phyloP scores from a whole-genome alignment of 331 rosid species.

The Cydonia oblonga region DNA sequence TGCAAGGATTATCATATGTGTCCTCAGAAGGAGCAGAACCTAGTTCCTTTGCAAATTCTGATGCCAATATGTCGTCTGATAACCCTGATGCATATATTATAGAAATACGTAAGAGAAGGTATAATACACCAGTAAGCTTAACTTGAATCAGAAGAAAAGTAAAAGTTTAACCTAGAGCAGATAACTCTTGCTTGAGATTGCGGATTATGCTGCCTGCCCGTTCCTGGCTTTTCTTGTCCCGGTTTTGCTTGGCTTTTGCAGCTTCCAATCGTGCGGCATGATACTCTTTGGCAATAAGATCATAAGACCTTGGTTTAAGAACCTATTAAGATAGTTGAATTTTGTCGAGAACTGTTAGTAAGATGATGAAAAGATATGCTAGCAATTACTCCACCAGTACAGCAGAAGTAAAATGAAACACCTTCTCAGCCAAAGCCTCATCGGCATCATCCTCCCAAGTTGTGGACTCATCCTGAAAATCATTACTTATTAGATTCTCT shows the following conservation, averaged over 20 bases:
- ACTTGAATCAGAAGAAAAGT: conserved; percentile 15
- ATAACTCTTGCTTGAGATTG: conserved; percentile 68
- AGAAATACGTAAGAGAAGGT: conserved; percentile 8
- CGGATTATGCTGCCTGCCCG: conserved; percentile 59
- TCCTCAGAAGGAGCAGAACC: conserved; percentile 32
- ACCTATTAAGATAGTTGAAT: conserved; percentile 29
- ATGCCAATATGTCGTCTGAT: conserved; percentile 51
- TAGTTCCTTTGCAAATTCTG: conserved; percentile 54
- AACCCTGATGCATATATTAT: conserved; percentile 49
- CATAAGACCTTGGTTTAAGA: conserved; percentile 54
- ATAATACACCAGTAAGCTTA: not conserved
- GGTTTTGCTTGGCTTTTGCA: conserved; percentile 55
- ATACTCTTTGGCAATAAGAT: conserved; percentile 69
- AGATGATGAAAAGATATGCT: not conserved
- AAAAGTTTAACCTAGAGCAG: conserved; percentile 49
- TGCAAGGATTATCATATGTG: conserved; percentile 12
- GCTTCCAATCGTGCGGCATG: conserved; percentile 80
- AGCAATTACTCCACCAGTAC: not conserved
- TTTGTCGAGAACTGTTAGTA: not conserved
- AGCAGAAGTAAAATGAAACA: conserved; percentile 16
- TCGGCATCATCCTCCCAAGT: conserved; percentile 70
- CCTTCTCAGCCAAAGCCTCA: conserved; percentile 38
- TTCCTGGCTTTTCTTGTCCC: conserved; percentile 68
- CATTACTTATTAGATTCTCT: not conserved
- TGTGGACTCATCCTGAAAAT: conserved; percentile 47